Percentiles rank a stretch among this genome's conserved stretches.
Evolutionary conservation across 2,329 filamentous ascomycete species (phyloP).

Genomic region (Leptographium radiaticola): DNA sequence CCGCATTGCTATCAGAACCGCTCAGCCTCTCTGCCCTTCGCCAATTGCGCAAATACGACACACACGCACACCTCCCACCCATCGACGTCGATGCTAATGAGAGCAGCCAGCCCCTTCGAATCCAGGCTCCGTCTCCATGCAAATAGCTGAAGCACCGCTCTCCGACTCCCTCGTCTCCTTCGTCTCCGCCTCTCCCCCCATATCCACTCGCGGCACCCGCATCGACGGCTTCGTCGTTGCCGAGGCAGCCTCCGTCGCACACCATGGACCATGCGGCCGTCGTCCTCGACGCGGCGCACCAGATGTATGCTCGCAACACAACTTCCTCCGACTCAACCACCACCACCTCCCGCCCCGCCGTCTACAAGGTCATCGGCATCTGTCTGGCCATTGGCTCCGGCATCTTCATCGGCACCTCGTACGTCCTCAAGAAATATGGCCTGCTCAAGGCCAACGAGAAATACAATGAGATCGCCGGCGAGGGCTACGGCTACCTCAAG

Average conservation of each 20-base stretch:
- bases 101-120: no score
- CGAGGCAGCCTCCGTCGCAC: background rate
- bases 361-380: constrained; percentile 80
- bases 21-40: no score
- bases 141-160: background rate
- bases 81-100: no score
- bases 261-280: constrained; percentile 17
- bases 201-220: background rate
- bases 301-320: constrained; percentile 30
- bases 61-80: no score
- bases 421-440: constrained; percentile 90
- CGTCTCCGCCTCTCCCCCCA: background rate
- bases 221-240: background rate
- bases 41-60: no score
- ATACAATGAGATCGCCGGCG: constrained; percentile 89
- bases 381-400: constrained; percentile 76
- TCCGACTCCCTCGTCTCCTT: background rate
- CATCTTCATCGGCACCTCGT: constrained; percentile 85
- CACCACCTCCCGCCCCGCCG: constrained; percentile 25
- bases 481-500: constrained; percentile 95
- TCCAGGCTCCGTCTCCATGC: background rate
- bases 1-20: no score
- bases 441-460: constrained; percentile 87
- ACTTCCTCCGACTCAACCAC: constrained; percentile 8
- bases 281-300: constrained; percentile 20